Base-by-base conservation (phyloP, 257 asterid genomes). In the Perilla frutescens region DNA sequence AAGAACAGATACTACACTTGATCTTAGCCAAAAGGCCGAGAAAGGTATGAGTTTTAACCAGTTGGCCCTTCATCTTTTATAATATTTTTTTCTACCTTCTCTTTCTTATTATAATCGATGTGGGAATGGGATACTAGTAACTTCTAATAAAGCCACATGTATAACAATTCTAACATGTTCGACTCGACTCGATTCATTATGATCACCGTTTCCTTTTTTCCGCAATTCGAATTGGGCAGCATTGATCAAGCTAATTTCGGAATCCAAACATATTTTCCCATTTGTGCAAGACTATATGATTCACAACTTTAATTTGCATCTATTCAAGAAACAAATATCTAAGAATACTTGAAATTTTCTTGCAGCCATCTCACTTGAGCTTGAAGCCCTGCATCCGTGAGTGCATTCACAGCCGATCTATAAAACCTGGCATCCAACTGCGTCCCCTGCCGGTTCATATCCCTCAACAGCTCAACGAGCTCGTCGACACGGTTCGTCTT, bases 21-120 rank as follows among this genome's bases (percentile, higher is more conserved):
- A 87, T 82, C 89, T 88, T 84, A 85, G 87, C 90, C 91, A 87
- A 90, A 88, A 87, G 96, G 92, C 90, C 90, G 96, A 90, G 90
- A 86, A 88, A 88, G 88, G 87, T 84, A 87, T 87, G 72, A 67
- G 85, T 6, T 2, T 11, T 3, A 0, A 3, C 0, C 0, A 1
- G 0, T 3, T 39, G 39, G 2, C 39, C 39, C 26, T 20, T 0
- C 0, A 0, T 2, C 0, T 3, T 55, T 55, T 55, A 55, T 55
- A 55, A 0, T 7, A 1, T 1, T 1, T 0, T 56, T 9, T 26
- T 3, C 5, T 10, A 14, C 3, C 0, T 13, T 56, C 2, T 4
- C 1, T 5, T 29, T 12, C 11, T 29, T 26, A 1, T 31, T 4
- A 56, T 11, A 29, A 3, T 5, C 63, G 43, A 5, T 58, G 44